Evolutionary conservation across 1,139 yeast genomes (phyloP).

Genomic region (Kazachstania sp.): DNA sequence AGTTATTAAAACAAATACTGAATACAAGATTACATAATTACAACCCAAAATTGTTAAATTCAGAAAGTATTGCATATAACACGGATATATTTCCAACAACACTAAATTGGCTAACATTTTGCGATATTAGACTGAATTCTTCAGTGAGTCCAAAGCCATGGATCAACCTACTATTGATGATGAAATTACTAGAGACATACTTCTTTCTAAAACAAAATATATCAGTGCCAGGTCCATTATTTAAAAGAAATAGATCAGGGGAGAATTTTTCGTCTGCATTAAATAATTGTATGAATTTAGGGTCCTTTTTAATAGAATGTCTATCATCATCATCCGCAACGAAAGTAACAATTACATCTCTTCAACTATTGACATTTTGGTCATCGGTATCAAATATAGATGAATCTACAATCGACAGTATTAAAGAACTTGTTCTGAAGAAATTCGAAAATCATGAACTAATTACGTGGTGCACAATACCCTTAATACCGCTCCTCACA

Average conservation of each 20-base stretch:
- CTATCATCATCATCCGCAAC: conserved; percentile 10
- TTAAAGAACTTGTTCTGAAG: conserved; percentile 11
- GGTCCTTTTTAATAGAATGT: conserved; percentile 13
- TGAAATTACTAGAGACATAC: conserved; percentile 15
- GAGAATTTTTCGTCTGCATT: conserved; percentile 11
- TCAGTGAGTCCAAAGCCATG: conserved; percentile 11
- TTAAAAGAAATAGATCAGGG: conserved; percentile 18
- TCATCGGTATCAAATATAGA: conserved; percentile 8
- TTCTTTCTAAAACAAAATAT: conserved; percentile 6
- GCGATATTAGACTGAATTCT: conserved; percentile 15
- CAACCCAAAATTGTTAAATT: conserved; percentile 11
- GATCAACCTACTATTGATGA: conserved; percentile 14
- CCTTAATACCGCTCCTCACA: conserved; percentile 30
- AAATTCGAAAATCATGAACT: conserved; percentile 22
- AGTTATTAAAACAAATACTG: conserved; percentile 14
- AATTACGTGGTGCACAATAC: conserved; percentile 35
- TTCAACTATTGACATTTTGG: conserved; percentile 18
- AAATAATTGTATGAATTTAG: conserved; percentile 11
- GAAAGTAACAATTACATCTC: conserved; percentile 10
- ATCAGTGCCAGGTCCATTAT: conserved; percentile 8
- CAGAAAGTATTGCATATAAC: conserved; percentile 8
- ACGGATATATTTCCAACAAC: neutral
- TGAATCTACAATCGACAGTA: neutral
- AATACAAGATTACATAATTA: conserved; percentile 10
- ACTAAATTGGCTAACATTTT: conserved; percentile 13